A percentile compares a stretch with the other conserved stretches of the same genome.
These are phyloP conservation scores for Trichoderma aggressivum DNA, from an alignment of 2,329 filamentous ascomycete genomes.

Conservation along the genomic window DNA sequence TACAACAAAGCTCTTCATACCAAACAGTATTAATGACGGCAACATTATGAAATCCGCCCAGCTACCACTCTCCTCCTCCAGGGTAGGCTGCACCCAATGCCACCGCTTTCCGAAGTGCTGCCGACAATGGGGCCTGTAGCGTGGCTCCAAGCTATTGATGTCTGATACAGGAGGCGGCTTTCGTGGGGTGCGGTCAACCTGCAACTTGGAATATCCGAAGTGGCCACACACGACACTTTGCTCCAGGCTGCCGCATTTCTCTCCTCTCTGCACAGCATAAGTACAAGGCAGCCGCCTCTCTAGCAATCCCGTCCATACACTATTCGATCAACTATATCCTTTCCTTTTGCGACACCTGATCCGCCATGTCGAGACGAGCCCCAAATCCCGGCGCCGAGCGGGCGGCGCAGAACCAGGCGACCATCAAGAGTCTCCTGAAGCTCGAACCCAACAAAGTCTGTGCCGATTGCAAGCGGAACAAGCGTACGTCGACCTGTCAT, in stretches of 20 bases:
- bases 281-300: not conserved
- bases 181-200: constrained; percentile 18
- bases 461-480: constrained; percentile 98
- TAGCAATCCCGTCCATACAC: not conserved
- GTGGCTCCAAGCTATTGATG: not conserved
- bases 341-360: not conserved
- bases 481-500: constrained; percentile 61
- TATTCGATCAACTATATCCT: not conserved
- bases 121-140: not conserved
- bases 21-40: not conserved
- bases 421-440: constrained; percentile 92
- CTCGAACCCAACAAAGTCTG: constrained; percentile 94
- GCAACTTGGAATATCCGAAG: constrained; percentile 10
- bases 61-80: not conserved
- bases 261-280: not conserved
- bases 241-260: constrained; percentile 17
- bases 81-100: not conserved
- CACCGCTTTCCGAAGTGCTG: not conserved
- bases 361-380: constrained; percentile 71
- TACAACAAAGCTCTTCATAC: not conserved
- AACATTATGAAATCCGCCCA: not conserved
- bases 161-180: constrained; percentile 17
- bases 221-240: constrained; percentile 9
- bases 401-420: constrained; percentile 88
- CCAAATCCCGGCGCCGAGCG: constrained; percentile 78